phyloP scores from a whole-genome alignment of 1,284 basidiomycete species.

The Erythrobasidium hasegawianum region DNA sequence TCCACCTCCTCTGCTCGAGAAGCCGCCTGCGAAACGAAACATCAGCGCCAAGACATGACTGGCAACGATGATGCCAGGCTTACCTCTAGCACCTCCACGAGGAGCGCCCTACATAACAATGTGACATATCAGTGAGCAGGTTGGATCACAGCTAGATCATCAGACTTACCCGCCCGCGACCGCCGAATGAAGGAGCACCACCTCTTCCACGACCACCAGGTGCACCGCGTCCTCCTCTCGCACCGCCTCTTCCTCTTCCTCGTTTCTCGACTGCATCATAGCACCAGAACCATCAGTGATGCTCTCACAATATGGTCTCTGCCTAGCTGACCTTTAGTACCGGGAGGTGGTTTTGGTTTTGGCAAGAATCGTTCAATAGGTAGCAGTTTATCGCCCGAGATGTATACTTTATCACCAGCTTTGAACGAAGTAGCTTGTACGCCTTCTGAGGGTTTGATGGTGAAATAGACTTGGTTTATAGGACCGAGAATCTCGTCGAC shows the following conservation, averaged over 20 bases:
- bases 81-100: slow-evolving; percentile 47
- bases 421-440: slow-evolving; percentile 96
- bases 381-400: slow-evolving; percentile 89
- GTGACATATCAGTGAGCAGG: background rate
- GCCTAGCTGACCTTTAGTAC: slow-evolving; percentile 64
- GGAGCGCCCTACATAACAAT: slow-evolving; percentile 35
- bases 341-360: slow-evolving; percentile 74
- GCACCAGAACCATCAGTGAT: background rate
- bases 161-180: slow-evolving; percentile 20
- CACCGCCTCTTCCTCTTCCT: slow-evolving; percentile 46
- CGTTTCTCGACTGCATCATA: slow-evolving; percentile 41
- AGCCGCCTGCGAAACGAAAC: background rate
- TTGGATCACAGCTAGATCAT: background rate
- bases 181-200: slow-evolving; percentile 27
- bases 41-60: no score
- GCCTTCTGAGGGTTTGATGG: slow-evolving; percentile 93
- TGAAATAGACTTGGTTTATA: slow-evolving; percentile 98
- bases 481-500: slow-evolving; percentile 96
- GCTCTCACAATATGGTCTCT: background rate
- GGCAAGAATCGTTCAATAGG: slow-evolving; percentile 96
- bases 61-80: background rate
- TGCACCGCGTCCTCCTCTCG: slow-evolving; percentile 43
- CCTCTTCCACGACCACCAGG: slow-evolving; percentile 30
- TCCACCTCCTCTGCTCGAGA: background rate
- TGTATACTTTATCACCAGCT: slow-evolving; percentile 96